Base-by-base conservation (phyloP, 148 eudicot species). In the Selenicereus undatus region DNA sequence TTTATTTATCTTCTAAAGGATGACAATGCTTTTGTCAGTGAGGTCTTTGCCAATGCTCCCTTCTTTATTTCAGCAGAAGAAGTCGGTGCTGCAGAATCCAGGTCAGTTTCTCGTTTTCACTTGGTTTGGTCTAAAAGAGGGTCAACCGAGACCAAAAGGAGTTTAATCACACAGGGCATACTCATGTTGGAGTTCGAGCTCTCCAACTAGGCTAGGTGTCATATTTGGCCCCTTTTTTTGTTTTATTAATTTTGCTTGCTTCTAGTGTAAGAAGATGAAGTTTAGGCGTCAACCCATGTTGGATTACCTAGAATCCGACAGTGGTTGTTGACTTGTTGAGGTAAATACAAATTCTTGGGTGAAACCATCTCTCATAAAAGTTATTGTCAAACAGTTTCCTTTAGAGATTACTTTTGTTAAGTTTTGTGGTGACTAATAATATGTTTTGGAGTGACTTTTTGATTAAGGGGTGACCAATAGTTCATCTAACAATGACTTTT, bases 11-110 rank as follows among this genome's bases (percentile, higher is more conserved):
- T 72, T 43, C 82, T 84, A 66, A 84, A 62, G 54, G 51, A 78
- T 18, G 29, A 62, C 48, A 74, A 54, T 78, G 66, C 42, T 87
- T 75, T 82, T 87, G 52, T 68, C 88, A 96, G 99, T 74, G 99
- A 90, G 85, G 99, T 96, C 73, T 90, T 96, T 81, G 88, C 95
- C 75, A 96, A 96, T 89, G 92, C 99, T 60, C 99, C 99, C 75
- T 96, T 96, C 87, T 92, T 96, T 82, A 90, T 96, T 50, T 87
- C 97, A 65, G 99, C 99, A 65, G 97, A 92, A 83, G 94, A 87
- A 79, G 93, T 94, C 68, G 94, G 93, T 79, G 58, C 91, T 56
- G 71, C 85, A 76, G 90, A 90, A 76, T 91, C 91, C 81, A 88
- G 93, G 99, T 92, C 18, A 77, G 86, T 83, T 79, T 8, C 26